Base-by-base conservation (phyloP, 305 asterid species). In the Solanum hybrid region DNA sequence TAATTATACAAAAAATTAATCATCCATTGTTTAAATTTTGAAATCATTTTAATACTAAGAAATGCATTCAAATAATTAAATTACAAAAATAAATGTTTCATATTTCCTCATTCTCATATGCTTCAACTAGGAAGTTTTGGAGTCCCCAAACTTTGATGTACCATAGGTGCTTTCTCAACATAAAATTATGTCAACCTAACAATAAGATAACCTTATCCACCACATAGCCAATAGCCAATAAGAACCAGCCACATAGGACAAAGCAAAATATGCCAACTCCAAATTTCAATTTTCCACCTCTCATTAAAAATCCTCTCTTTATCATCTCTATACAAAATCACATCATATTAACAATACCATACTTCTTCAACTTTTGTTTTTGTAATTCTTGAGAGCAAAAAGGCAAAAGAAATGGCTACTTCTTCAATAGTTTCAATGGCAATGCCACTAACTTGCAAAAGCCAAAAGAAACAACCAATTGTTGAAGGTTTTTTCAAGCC, bases 351-450 rank as follows among this genome's bases (percentile, higher is more conserved):
- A 5, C n/a, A 90, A 14, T 28, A 33, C 22, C 24, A 81, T 90
- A 90, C 86, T 67, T 36, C 86, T 89, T 79, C 5, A 76, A 31
- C 36, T 86, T 18, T 18, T 34, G 20, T 69, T 67, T 67, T 24
- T 69, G 18, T 24, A 35, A 78, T 37, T 64, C 39, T 26, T 69
- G 26, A 79, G 33, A 74, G 39, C 36, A 74, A 69, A 35, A 80
- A 22, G 90, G 81, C n/a, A 36, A 88, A 1, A 84, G 87, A 35
- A 89, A 97, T 96, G 99, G 96, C 98, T 88, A 93, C 97, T 67
- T 93, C 96, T 74, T 92, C 97, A 57, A 93, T 95, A 33, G 92
- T 95, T 20, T 95, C 95, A 39, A 93, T 95, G 97, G 94, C 94
- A 1, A 88, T 92, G 96, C 96, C 97, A 76, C 89, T 93, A 36